Evolutionary conservation across 225 moss, liverwort and hornwort genomes (phyloP).

Genomic region (Pleurozium schreberi): DNA sequence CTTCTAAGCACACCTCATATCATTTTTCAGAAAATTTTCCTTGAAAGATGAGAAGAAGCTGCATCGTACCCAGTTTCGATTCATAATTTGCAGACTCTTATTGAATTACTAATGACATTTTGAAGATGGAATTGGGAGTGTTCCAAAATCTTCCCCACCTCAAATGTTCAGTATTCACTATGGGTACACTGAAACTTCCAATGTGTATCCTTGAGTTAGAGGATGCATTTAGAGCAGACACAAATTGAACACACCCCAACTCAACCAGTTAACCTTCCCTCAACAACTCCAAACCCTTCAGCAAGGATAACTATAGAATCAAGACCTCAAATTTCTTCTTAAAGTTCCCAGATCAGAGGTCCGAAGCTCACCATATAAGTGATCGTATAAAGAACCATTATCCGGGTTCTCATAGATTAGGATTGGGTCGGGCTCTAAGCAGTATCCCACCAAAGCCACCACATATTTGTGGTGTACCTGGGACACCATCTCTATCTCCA

Average conservation of each 20-base stretch:
- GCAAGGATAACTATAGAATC: no score
- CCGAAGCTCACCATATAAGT: slow-evolving; percentile 32
- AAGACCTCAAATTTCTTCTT: neutral
- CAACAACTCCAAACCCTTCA: neutral
- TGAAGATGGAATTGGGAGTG: neutral
- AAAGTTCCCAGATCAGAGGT: neutral
- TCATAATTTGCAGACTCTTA: no score
- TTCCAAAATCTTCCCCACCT: neutral
- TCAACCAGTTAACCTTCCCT: neutral
- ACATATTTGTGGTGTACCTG: slow-evolving; percentile 36
- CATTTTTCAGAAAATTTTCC: accelerated
- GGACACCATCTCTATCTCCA: neutral
- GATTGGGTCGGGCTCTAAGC: slow-evolving; percentile 25
- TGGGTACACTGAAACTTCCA: neutral
- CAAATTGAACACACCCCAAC: accelerated
- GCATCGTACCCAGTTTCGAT: no score
- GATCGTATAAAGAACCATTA: slow-evolving; percentile 35
- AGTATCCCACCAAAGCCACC: slow-evolving; percentile 53
- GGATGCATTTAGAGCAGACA: accelerated
- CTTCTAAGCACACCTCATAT: neutral
- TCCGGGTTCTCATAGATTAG: slow-evolving; percentile 51
- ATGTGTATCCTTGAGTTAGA: neutral
- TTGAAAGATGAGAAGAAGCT: neutral
- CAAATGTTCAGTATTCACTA: neutral
- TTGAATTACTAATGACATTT: neutral